These are phyloP conservation scores for Claviceps sp. DNA, from an alignment of 2,329 filamentous ascomycete genomes.

Conservation along the genomic window DNA sequence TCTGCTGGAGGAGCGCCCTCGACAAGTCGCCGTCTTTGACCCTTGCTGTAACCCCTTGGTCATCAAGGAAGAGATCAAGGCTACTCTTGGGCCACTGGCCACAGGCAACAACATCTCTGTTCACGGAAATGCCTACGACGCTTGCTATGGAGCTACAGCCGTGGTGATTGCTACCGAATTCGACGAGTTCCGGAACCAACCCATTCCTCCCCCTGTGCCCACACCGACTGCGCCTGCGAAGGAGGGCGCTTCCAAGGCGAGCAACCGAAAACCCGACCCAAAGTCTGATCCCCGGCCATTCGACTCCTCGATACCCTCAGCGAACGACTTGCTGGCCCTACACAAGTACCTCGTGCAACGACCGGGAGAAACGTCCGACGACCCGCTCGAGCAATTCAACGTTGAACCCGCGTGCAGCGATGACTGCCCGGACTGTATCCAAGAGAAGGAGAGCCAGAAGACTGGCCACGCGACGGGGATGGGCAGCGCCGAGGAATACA, in stretches of 20 bases:
- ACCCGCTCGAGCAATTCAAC: constrained; percentile 33
- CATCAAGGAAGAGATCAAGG: constrained; percentile 36
- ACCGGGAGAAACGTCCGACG: constrained; percentile 17
- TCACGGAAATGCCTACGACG: constrained; percentile 34
- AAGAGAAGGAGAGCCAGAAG: constrained; percentile 24
- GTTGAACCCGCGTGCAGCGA: constrained; percentile 30
- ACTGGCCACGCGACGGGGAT: constrained; percentile 28
- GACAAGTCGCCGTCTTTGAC: constrained; percentile 55
- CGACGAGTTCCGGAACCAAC: constrained; percentile 38
- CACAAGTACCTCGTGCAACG: constrained; percentile 32
- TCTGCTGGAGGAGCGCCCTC: constrained; percentile 49
- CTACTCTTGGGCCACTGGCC: constrained; percentile 24
- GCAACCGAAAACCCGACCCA: constrained; percentile 24
- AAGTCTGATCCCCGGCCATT: constrained; percentile 36
- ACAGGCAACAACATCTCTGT: constrained; percentile 32
- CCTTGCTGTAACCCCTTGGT: constrained; percentile 43
- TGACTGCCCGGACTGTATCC: constrained; percentile 37
- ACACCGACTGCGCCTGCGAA: constrained; percentile 8
- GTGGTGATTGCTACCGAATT: constrained; percentile 43
- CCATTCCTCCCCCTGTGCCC: constrained; percentile 18
- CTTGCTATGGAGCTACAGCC: constrained; percentile 34
- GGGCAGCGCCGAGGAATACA: constrained; percentile 30
- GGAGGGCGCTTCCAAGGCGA: constrained; percentile 17
- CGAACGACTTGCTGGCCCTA: constrained; percentile 33
- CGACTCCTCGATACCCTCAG: constrained; percentile 19